Conservation (phyloP, 495 filamentous ascomycete species). For the Penicillium samsonianum region DNA sequence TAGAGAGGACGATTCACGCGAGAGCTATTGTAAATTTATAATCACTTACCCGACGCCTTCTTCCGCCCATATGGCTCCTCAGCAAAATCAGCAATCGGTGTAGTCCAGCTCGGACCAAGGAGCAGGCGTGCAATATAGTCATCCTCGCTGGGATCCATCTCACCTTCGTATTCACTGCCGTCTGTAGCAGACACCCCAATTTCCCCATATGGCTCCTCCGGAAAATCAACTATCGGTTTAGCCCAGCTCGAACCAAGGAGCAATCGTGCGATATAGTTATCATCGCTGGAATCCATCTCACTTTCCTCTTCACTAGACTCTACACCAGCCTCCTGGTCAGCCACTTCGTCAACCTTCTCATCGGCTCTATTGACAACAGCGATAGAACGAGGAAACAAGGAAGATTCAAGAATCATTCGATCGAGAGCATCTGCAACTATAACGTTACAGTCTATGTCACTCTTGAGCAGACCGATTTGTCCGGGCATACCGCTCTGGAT, state of each 20-base stretch:
- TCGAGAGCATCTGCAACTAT: constrained; percentile 2
- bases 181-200: not conserved
- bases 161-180: not conserved
- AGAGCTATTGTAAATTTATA: not conserved
- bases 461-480: not conserved
- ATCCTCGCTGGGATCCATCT: not conserved
- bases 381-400: not conserved
- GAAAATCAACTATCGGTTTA: not conserved
- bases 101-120: not conserved
- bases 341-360: not conserved
- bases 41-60: not conserved
- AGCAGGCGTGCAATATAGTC: not conserved
- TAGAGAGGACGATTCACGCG: no score
- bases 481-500: not conserved
- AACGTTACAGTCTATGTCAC: no score
- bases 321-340: not conserved
- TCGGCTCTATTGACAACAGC: not conserved
- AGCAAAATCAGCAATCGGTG: not conserved
- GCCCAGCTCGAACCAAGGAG: not conserved
- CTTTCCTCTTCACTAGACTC: not conserved
- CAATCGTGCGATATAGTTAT: not conserved
- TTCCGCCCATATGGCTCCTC: not conserved
- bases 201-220: not conserved
- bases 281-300: not conserved
- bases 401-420: not conserved